Base-by-base conservation (phyloP, 129 eudicot species). In the Solidago caesia region DNA sequence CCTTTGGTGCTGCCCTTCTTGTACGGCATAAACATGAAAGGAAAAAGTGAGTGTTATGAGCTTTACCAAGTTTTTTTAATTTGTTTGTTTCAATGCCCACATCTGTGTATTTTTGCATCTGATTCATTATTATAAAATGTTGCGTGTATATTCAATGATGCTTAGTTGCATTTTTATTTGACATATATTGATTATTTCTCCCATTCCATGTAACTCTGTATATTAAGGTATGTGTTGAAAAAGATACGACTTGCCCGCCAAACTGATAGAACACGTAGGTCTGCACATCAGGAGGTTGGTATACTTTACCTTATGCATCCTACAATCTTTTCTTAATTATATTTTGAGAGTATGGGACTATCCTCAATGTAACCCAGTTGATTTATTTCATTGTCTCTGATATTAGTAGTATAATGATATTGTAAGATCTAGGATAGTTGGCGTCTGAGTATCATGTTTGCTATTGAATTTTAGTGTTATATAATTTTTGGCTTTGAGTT, bases 181-280 rank as follows among this genome's bases (percentile, higher is more conserved):
- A 55, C 57, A 58, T 59, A 51, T 79, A 27, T 69, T 78, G 29
- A 71, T 75, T 70, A 79, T 33, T 79, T 56, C 60, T 65, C 81
- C 59, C 72, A 70, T 65, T 57, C 57, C 16, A 61, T 46, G 68
- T 74, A 47, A 80, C 63, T 77, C 45, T 84, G 73, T 69, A 80
- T 70, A 46, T 73, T 60, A 82, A 94, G 99, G 97, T 95, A 95
- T 87, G 99, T 95, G 70, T 71, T 95, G 81, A 95, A 95, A 79
- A 95, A 95, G 89, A 95, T 95, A 61, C 99, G 99, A 51, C 97
- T 95, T 65, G 99, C 99, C 41, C 97, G 99, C 81, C 99, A 95
- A 84, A 91, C 99, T 58, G 89, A 95, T 78, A 84, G 99, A 87
- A 88, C 96, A 26, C 96, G 97, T 60, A 84, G 99, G 83, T 88